Base-by-base conservation (phyloP, 1,284 basidiomycete species). In the Gomphus bonarii region DNA sequence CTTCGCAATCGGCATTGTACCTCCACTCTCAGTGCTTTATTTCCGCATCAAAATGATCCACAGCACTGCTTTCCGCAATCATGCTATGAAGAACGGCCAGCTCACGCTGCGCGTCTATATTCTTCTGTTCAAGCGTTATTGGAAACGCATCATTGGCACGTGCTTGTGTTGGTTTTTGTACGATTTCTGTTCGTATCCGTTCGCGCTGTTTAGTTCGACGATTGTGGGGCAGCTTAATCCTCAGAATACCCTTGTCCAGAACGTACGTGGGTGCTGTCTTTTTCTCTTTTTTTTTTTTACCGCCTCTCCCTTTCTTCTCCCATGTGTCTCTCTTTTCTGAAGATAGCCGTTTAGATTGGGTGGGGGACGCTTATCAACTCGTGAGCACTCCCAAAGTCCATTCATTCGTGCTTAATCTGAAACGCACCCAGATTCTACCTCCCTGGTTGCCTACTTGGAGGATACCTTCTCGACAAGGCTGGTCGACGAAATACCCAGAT, bases 41-140 rank as follows among this genome's bases (percentile, higher is more conserved):
- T 66, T 67, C 59, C 62, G 65, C 36, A 58, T 62, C 44, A 57
- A 59, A 43, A 66, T 66, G 64, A 51, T 63, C 14, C 63, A 63
- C 60, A 64, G 63, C 54, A 62, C 64, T 11, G 59, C 61, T 18
- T 67, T 64, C 46, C 55, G 62, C 47, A 65, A 64, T 53, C 58
- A 65, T 43, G 62, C 61, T 16, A 63, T 63, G 54, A 61, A 62
- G 50, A 60, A 58, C n/a, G 31, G 40, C 11, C 42, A 55, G 38
- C 50, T 40, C 50, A 36, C 31, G 7, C 50, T n/a, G 5, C 12
- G n/a, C 8, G 50, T 51, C 2, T 51, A 35, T 9, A 30, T 12
- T 2, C 50, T 51, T 22, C 20, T 14, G 3, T 35, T 51, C 20
- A 22, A 22, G 31, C 16, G 50, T 11, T 51, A 51, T 20, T 51